Base-by-base conservation (phyloP, 2,329 filamentous ascomycete species). In the Teratosphaeria viscida region DNA sequence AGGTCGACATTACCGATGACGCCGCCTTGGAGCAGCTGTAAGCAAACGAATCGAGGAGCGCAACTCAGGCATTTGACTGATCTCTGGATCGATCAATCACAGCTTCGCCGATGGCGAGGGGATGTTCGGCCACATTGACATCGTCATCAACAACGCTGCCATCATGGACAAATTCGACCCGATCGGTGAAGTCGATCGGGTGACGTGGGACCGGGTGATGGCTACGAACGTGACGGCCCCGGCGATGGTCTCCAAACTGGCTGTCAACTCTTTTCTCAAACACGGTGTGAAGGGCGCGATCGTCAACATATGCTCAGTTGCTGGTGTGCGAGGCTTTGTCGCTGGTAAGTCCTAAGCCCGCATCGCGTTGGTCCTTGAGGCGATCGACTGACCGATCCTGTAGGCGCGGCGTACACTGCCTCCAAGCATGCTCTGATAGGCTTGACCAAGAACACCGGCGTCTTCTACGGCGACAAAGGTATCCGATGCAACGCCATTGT, bases 101-200 rank as follows among this genome's bases (percentile, higher is more conserved):
- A 49, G 43, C 16, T 76, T 79, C 58, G 62, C 68, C 5, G 63
- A 73, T 67, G 65, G 64, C 3, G 67, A 71, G 52, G 61, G 65
- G 56, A 70, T 63, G 56, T 81, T 79, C 61, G 76, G 75, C 32
- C 72, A 74, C n/a, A 68, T 83, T 19, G 82, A 86, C 68, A 73
- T 84, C n/a, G 72, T 85, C 5, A 58, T 68, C 56, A 69, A 69
- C 39, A 62, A 81, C 61, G 82, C 82, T 10, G 83, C 79, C 26
- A 75, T 85, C 59, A 80, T 82, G 73, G 83, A 85, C 66, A 73
- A 71, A 32, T 82, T 85, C 63, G 78, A 81, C 52, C 77, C 81
- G 0, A 79, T 79, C 0, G 82, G 78, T 16, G 74, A 75, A 7
- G 68, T 78, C 56, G 73, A 78, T 23, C 73, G 74, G 60, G 70